These are phyloP conservation scores for Termitomyces bulborhizus DNA, from an alignment of 768 basidiomycete genomes.

Conservation along the genomic window DNA sequence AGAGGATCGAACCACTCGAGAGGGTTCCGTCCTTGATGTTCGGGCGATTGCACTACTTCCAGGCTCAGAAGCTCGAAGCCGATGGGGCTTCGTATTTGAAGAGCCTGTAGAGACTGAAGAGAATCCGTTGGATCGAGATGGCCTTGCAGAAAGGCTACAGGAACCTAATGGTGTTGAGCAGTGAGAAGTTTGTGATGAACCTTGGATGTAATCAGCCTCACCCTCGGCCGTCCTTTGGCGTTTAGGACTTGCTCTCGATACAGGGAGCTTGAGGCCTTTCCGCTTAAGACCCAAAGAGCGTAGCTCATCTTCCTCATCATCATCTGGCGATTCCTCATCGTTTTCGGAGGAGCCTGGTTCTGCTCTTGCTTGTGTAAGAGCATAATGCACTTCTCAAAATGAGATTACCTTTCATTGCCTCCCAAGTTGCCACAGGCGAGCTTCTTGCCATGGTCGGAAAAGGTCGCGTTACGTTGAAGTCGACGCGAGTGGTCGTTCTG, in stretches of 20 bases:
- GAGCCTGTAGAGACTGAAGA: neutral
- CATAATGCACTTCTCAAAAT: neutral
- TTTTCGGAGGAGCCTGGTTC: constrained; percentile 11
- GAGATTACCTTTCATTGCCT: constrained; percentile 1
- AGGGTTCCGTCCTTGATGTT: neutral
- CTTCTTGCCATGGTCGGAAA: neutral
- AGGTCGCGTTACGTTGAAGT: neutral
- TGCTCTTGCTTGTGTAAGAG: neutral
- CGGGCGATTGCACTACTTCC: neutral
- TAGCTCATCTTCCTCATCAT: constrained; percentile 6
- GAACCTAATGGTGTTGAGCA: neutral
- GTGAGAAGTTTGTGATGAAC: neutral
- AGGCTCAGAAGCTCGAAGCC: neutral
- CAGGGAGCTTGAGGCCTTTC: neutral
- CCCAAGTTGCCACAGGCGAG: constrained; percentile 7
- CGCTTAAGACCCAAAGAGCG: constrained; percentile 4
- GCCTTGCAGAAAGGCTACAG: neutral
- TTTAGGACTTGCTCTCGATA: constrained; percentile 4
- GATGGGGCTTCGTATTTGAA: neutral
- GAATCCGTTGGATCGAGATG: neutral
- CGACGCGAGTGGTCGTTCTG: constrained; percentile 1
- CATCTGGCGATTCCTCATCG: constrained; percentile 6
- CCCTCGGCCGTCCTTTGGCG: constrained; percentile 6
- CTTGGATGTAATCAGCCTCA: neutral
- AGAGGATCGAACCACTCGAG: neutral